Base-by-base conservation (phyloP, 495 filamentous ascomycete species). In the Apodospora peruviana region DNA sequence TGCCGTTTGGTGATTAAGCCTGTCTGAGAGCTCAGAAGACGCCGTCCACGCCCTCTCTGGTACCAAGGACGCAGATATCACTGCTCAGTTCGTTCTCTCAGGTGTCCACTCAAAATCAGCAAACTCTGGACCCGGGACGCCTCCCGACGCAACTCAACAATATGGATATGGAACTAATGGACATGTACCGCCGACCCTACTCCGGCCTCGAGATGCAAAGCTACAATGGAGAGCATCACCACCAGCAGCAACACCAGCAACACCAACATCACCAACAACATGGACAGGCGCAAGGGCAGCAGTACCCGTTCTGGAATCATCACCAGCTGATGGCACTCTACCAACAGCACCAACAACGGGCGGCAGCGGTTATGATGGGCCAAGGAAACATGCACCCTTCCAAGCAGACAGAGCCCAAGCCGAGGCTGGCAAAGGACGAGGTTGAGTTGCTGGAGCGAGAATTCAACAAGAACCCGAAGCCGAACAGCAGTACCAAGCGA, bases 341-440 rank as follows among this genome's bases (percentile, higher is more conserved):
- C 23, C 60, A 66, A 40, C 58, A 58, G 29, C 63, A 59, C 18
- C 57, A 61, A 37, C 60, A 55, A 36, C 49, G 56, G 3, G 44
- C 53, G 9, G 54, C 55, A 12, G 54, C 52, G n/a, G 40, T 36
- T 21, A 57, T 67, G 62, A 52, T 66, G 53, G 59, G 55, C 12
- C 64, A 61, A 38, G 64, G 59, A 40, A 48, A 22, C 37, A 47
- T 64, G 45, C 55, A 63, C 19, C 44, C 52, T 4, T 48, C 62
- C 20, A 68, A 68, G 48, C 72, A 70, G 59, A 70, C 71, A 40
- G 77, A 81, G 46, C 74, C 76, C 5, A 79, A 79, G 40, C 86
- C 87, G 11, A 76, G 87, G 20, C 74, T 91, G 58, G 85, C 87
- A 40, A 89, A 88, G 67, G 87, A 90, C 48, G 87, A 91, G 71